Conservation (phyloP, 805 yeast genomes). For the Groenewaldozyma salmanticensis region DNA sequence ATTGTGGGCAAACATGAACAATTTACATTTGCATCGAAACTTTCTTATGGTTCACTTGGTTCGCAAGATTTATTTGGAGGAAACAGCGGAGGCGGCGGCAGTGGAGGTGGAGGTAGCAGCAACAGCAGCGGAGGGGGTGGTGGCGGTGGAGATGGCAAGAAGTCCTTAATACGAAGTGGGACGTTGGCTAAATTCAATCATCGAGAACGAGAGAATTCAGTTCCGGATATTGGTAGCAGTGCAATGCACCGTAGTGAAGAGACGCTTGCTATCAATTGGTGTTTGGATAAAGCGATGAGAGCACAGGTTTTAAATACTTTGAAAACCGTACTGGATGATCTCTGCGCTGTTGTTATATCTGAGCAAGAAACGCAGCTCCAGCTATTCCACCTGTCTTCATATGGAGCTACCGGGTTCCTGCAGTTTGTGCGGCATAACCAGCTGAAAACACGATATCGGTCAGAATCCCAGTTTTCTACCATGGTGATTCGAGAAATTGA, state of each 20-base stretch:
- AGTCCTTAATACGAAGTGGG: conserved; percentile 17
- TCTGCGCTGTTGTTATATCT: conserved; percentile 7
- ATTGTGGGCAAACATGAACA: conserved; percentile 9
- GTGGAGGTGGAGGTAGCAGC: not conserved
- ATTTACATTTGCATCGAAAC: conserved; percentile 9
- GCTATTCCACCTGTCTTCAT: conserved; percentile 38
- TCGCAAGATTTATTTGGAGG: too few species aligned
- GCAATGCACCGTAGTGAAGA: conserved; percentile 2
- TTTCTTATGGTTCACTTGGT: not conserved
- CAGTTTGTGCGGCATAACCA: conserved; percentile 30
- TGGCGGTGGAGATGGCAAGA: conserved; percentile 3
- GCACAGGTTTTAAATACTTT: conserved; percentile 3
- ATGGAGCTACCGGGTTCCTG: conserved; percentile 30
- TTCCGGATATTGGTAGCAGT: not conserved
- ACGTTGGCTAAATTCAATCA: conserved; percentile 15
- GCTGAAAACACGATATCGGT: conserved; percentile 13
- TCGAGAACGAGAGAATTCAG: not conserved
- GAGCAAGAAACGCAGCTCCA: conserved; percentile 41
- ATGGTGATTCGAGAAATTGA: conserved; percentile 32
- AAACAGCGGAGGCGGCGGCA: conserved; percentile 1
- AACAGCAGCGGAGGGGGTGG: not conserved
- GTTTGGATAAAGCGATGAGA: conserved; percentile 7
- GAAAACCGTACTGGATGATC: conserved; percentile 6
- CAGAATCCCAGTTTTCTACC: conserved; percentile 19
- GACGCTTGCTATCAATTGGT: conserved; percentile 2